phyloP scores from a whole-genome alignment of 768 basidiomycete genomes.

The Serendipita indica region DNA sequence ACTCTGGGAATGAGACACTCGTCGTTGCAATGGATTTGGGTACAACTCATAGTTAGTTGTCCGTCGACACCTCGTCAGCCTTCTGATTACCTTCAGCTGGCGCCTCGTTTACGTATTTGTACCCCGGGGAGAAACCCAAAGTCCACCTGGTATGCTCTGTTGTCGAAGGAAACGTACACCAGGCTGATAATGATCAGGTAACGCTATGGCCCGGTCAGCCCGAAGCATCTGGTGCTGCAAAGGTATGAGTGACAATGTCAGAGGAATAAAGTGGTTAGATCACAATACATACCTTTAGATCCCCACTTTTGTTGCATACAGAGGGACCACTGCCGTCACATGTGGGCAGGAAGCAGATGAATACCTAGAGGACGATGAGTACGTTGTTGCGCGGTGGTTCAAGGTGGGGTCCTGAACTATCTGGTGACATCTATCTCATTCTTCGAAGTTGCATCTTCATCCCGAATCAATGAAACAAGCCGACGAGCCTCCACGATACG shows the following conservation, averaged over 20 bases:
- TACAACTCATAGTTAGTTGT: background rate
- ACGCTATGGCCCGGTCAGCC: conserved; percentile 7
- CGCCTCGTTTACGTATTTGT: conserved; percentile 1
- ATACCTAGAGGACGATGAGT: background rate
- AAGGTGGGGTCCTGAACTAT: background rate
- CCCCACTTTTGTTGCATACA: conserved; percentile 7
- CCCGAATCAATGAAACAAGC: background rate
- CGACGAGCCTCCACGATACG: background rate
- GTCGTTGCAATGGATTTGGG: conserved; percentile 7
- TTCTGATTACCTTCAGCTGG: background rate
- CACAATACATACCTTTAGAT: background rate
- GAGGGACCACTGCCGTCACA: background rate
- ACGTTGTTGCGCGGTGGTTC: conserved; percentile 8
- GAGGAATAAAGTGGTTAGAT: background rate
- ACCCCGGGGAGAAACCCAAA: background rate
- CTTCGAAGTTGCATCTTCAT: background rate
- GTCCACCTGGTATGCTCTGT: conserved; percentile 6
- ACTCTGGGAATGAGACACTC: background rate
- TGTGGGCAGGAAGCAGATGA: conserved; percentile 9
- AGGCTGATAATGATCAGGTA: no score
- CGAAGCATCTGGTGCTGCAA: background rate
- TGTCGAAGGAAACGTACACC: no score
- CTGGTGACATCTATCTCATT: background rate
- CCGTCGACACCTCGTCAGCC: background rate
- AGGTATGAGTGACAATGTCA: background rate